phyloP scores from a whole-genome alignment of 345 rosid genomes.

The Psidium guajava region DNA sequence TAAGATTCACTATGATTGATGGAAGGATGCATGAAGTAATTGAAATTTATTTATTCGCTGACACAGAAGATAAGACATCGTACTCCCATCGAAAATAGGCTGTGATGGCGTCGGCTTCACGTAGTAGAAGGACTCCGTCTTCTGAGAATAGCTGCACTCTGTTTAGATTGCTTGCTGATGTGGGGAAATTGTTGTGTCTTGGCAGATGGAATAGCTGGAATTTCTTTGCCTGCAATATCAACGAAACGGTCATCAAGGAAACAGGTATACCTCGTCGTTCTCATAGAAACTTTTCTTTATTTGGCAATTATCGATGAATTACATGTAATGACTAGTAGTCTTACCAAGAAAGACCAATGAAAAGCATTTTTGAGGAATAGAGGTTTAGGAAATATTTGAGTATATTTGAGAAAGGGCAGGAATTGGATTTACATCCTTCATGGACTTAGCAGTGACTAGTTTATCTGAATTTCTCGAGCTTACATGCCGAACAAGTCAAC shows the following conservation, averaged over 20 bases:
- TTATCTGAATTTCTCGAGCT: neutral
- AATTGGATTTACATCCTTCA: neutral
- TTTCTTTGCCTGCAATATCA: slow-evolving; percentile 81
- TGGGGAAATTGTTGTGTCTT: neutral
- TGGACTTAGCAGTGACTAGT: neutral
- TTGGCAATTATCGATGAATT: neutral
- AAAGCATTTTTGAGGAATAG: neutral
- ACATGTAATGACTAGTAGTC: neutral
- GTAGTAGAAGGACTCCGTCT: neutral
- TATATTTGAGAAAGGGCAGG: neutral
- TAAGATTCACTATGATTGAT: neutral
- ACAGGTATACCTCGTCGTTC: slow-evolving; percentile 35
- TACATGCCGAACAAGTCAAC: neutral
- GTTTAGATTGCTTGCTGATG: neutral
- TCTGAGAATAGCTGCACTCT: neutral
- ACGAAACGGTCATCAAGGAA: slow-evolving; percentile 78
- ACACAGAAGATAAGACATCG: too few species aligned
- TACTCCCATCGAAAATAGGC: too few species aligned
- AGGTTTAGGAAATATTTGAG: neutral
- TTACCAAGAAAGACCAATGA: neutral
- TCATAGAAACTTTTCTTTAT: neutral
- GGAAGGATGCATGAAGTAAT: neutral
- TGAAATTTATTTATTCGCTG: neutral
- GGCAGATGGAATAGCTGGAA: slow-evolving; percentile 99
- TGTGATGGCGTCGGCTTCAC: too few species aligned